These are phyloP conservation scores for Lasiosphaeria miniovina DNA, from an alignment of 495 filamentous ascomycete genomes.

Conservation along the genomic window DNA sequence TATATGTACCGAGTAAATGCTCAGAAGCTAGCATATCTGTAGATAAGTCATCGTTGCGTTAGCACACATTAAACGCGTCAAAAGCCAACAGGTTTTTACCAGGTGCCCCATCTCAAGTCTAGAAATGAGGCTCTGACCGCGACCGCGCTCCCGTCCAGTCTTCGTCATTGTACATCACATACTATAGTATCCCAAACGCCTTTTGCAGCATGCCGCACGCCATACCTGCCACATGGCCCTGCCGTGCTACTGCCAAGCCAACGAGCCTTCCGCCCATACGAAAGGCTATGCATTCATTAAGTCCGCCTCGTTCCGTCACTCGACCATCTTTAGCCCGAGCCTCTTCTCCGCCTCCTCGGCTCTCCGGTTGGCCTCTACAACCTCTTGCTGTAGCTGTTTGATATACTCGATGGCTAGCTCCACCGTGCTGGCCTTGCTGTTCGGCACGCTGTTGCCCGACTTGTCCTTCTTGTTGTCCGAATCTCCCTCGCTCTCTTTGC, in stretches of 20 bases:
- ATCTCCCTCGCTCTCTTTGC: constrained; percentile 35
- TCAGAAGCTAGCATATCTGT: too few relatives aligned
- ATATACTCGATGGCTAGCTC: constrained; percentile 97
- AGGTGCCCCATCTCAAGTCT: too few relatives aligned
- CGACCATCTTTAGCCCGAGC: constrained; percentile 9
- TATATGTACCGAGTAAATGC: too few relatives aligned
- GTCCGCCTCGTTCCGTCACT: background rate
- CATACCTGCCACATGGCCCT: too few relatives aligned
- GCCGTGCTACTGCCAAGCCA: background rate
- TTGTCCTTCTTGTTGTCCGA: constrained; percentile 38
- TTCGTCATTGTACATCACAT: too few relatives aligned
- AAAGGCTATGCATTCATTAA: background rate
- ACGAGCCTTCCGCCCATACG: background rate
- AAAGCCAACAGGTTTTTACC: too few relatives aligned
- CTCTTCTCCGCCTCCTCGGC: constrained; percentile 55
- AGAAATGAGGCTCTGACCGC: too few relatives aligned
- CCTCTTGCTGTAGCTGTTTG: constrained; percentile 71
- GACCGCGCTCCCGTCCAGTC: too few relatives aligned
- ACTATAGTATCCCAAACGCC: too few relatives aligned
- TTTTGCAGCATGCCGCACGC: too few relatives aligned
- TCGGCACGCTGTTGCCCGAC: constrained; percentile 45
- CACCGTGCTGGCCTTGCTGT: constrained; percentile 93
- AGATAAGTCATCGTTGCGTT: too few relatives aligned
- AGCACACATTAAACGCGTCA: too few relatives aligned
- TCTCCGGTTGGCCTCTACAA: constrained; percentile 62